These are phyloP conservation scores for Tetrahymena elliotti DNA, from an alignment of 73 alveolate genomes.

Conservation along the genomic window DNA sequence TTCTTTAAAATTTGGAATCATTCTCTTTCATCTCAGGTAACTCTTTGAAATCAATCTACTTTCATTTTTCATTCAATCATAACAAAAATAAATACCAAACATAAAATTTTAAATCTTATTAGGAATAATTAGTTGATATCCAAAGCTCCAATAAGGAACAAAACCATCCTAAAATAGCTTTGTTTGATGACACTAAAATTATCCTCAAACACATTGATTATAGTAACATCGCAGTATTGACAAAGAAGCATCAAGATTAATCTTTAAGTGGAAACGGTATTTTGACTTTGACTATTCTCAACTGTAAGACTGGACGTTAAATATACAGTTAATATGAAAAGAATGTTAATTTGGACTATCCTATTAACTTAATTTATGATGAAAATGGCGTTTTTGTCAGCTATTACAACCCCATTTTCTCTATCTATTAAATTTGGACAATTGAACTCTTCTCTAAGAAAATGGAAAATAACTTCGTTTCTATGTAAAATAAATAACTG, in stretches of 20 bases:
- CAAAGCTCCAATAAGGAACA: neutral
- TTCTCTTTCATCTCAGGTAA: neutral
- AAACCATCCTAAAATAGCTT: slow-evolving; percentile 33
- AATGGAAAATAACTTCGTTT: slow-evolving; percentile 7
- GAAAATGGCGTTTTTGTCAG: slow-evolving; percentile 31
- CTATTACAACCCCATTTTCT: slow-evolving; percentile 10
- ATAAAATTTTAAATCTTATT: neutral
- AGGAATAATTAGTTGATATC: neutral
- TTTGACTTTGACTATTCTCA: slow-evolving; percentile 5
- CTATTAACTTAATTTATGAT: slow-evolving; percentile 25
- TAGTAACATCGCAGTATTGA: slow-evolving; percentile 26
- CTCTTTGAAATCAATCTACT: too few species aligned
- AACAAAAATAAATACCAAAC: too few species aligned
- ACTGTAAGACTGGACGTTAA: slow-evolving; percentile 19
- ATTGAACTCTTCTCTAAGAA: slow-evolving; percentile 32
- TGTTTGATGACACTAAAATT: slow-evolving; percentile 40
- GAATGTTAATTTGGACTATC: slow-evolving; percentile 9
- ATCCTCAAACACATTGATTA: slow-evolving; percentile 23
- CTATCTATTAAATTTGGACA: slow-evolving; percentile 36
- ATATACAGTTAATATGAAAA: slow-evolving; percentile 9
- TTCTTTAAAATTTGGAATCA: neutral
- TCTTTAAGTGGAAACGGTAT: slow-evolving; percentile 6
- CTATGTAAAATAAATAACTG: neutral
- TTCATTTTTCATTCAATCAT: too few species aligned
- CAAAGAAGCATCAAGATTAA: neutral